Percentiles rank a stretch among this genome's conserved stretches.
Evolutionary conservation across 495 filamentous ascomycete species (phyloP).

Genomic region (Zalerion maritima): DNA sequence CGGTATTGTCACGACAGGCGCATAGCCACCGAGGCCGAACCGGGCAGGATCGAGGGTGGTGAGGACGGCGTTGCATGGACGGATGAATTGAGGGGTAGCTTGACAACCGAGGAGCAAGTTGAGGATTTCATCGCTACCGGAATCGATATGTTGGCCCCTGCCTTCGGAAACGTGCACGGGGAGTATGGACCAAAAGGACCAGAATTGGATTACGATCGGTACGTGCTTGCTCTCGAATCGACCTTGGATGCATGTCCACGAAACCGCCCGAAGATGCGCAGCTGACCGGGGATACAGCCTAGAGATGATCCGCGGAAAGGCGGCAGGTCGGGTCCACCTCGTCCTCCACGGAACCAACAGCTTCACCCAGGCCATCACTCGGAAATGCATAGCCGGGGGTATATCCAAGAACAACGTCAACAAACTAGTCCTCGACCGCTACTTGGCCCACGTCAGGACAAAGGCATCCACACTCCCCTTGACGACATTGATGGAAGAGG

Average conservation of each 20-base stretch:
- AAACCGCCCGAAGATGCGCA: too few relatives aligned
- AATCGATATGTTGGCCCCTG: conserved; percentile 71
- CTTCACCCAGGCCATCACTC: conserved; percentile 53
- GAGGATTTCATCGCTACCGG: conserved; percentile 63
- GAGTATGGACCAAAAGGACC: conserved; percentile 65
- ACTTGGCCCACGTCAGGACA: too few relatives aligned
- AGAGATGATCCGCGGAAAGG: conserved; percentile 43
- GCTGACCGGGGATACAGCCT: too few relatives aligned
- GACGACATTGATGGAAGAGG: too few relatives aligned
- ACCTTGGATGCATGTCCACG: too few relatives aligned
- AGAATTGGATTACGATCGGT: conserved; percentile 58
- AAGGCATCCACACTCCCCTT: too few relatives aligned
- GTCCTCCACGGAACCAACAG: conserved; percentile 71
- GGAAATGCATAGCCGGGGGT: conserved; percentile 51
- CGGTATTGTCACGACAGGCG: conserved; percentile 58
- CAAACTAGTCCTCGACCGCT: too few relatives aligned
- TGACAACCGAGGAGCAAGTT: conserved; percentile 69
- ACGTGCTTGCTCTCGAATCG: too few relatives aligned
- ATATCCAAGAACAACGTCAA: conserved; percentile 76
- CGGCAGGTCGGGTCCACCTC: conserved; percentile 47
- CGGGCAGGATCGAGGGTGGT: conserved; percentile 68
- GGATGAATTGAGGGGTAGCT: conserved; percentile 52
- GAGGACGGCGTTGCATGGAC: conserved; percentile 75
- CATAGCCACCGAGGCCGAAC: conserved; percentile 69
- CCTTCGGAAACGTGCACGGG: conserved; percentile 79